phyloP scores from a whole-genome alignment of 176 grass and related monocot genomes.

The Carex cristatella region DNA sequence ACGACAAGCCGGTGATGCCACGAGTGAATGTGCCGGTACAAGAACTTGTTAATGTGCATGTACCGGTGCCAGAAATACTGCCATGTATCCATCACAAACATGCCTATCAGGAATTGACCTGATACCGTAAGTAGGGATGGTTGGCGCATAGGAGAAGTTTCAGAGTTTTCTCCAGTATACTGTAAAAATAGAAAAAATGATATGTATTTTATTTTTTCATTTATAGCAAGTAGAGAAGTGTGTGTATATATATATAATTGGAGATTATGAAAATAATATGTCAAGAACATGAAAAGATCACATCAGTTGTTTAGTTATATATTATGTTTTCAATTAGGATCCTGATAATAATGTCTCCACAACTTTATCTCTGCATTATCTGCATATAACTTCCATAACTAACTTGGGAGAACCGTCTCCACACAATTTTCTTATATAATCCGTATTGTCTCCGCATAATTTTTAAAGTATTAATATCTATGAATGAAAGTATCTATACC shows the following conservation, averaged over 20 bases:
- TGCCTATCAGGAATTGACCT: slow-evolving; percentile 16
- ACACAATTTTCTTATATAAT: no score
- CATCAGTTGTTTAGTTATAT: not conserved
- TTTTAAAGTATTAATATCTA: no score
- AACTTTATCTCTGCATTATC: no score
- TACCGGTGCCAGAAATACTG: slow-evolving; percentile 34
- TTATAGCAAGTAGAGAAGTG: not conserved
- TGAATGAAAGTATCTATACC: no score
- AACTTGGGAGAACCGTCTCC: no score
- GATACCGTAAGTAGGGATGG: slow-evolving; percentile 4
- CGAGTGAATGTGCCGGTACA: slow-evolving; percentile 34
- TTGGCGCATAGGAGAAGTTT: not conserved
- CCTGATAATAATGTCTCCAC: no score
- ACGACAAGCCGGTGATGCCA: slow-evolving; percentile 33
- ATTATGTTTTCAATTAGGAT: not conserved
- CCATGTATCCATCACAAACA: slow-evolving; percentile 25
- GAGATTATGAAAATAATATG: not conserved
- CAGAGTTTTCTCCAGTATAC: slow-evolving; percentile 1
- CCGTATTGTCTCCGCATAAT: no score
- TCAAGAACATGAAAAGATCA: not conserved
- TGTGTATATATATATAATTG: not conserved
- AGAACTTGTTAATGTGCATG: slow-evolving; percentile 27
- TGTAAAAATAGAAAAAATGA: not conserved
- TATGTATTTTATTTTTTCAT: not conserved
- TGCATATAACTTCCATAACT: no score